Base-by-base conservation (phyloP, 2,329 filamentous ascomycete species). In the Blastomyces silverae region DNA sequence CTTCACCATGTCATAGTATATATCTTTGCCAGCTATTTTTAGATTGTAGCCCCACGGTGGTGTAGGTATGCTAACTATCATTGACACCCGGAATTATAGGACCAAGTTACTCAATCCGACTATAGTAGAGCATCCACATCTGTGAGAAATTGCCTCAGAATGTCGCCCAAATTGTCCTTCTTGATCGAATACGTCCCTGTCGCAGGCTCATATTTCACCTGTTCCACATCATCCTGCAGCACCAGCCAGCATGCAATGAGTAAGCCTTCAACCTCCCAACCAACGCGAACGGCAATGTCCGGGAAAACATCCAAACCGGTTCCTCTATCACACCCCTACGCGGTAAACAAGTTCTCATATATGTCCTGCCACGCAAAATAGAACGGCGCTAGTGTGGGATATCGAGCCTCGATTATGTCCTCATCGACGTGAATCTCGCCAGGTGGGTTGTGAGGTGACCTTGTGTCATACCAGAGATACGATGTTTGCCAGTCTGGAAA, bases 231-330 rank as follows among this genome's bases (percentile, higher is more conserved):
- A 60, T 63, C 25, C 55, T 65, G 64, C 55, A 60, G 39, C 20
- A 55, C 64, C 44, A 64, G 50, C 64, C 64, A 65, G 55, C 64
- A 65, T 25, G 64, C 61, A 55, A 63, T 60, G 17, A 65, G 60
- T 34, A 63, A 65, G 17, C 64, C 64, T 53, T 25, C 64, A 53
- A 64, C 56, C 25, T 65, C 64, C 64, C 64, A 64, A 2, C 28
- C 44, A 28, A 65, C 31, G 17, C 56, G 52, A 34, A 20, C 52
- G 6, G n/a, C 44, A 60, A 55, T 31, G 53, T 55, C 58, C 17
- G 64, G 64, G 50, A 63, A 65, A n/a, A 61, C 44, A 15, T 63
- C 61, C 17, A 25, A 39, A 20, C 34, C 61, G 34, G 20, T 53
- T 25, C 61, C 53, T 31, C 17, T 31, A 13, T 53, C 22, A 39